Conservation (phyloP, 2,329 filamentous ascomycete species). For the Blastomyces percursus region DNA sequence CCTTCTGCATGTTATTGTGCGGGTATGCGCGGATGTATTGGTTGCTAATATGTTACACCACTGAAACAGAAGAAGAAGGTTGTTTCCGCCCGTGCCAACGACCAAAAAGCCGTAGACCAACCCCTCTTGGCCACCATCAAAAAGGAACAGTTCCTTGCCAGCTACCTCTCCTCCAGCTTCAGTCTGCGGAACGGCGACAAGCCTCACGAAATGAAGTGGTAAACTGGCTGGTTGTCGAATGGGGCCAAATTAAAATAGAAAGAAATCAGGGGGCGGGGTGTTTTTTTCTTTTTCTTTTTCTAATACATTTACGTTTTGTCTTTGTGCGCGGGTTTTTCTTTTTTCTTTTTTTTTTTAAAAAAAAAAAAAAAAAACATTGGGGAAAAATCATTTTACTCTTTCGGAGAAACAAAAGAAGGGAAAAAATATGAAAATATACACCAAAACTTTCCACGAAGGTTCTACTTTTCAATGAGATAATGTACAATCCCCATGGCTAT, state of each 20-base stretch:
- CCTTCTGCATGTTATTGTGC: not conserved
- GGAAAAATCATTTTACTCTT: not conserved
- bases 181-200: conserved; percentile 98
- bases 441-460: not conserved
- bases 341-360: too few species aligned
- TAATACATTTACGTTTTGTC: not conserved
- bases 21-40: not conserved
- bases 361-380: not conserved
- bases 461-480: conserved; percentile 4
- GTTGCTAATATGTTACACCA: conserved; percentile 3
- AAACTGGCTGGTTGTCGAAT: conserved; percentile 35
- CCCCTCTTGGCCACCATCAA: conserved; percentile 89
- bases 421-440: conserved; percentile 3
- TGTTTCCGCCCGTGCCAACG: conserved; percentile 77
- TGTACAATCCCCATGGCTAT: conserved; percentile 4
- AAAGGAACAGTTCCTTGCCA: conserved; percentile 89
- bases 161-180: conserved; percentile 93
- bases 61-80: conserved; percentile 86
- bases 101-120: conserved; percentile 99
- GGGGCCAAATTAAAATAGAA: conserved; percentile 16
- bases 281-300: conserved; percentile 2
- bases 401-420: not conserved
- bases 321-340: not conserved
- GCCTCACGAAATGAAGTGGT: conserved; percentile 99
- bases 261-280: not conserved